Conservation (phyloP, 768 basidiomycete genomes). For the Astraeus odoratus region DNA sequence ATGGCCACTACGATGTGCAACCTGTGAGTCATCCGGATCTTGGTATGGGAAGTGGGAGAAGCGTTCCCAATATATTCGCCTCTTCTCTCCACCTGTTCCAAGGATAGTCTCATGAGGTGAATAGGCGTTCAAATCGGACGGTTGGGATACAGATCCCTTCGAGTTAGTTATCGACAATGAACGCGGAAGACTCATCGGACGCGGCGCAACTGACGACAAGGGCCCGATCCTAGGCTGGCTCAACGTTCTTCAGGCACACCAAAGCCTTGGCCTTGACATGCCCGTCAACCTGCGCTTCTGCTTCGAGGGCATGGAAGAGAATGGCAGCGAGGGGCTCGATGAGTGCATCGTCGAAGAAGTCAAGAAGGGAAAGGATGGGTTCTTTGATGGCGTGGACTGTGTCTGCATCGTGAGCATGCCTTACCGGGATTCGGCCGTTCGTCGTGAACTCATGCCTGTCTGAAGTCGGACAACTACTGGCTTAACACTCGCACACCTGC, state of each 20-base stretch:
- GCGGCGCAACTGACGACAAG: slow-evolving; percentile 87
- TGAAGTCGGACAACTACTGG: slow-evolving; percentile 88
- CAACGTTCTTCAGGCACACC: slow-evolving; percentile 83
- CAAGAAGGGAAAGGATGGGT: slow-evolving; percentile 48
- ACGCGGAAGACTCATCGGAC: slow-evolving; percentile 62
- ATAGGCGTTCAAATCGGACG: slow-evolving; percentile 51
- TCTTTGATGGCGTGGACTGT: slow-evolving; percentile 77
- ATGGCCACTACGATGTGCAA: slow-evolving; percentile 95
- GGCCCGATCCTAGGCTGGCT: slow-evolving; percentile 87
- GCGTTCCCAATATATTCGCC: no score
- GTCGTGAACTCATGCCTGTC: not conserved
- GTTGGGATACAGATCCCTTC: slow-evolving; percentile 57
- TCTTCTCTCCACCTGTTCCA: not conserved
- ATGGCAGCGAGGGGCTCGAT: slow-evolving; percentile 78
- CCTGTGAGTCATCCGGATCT: slow-evolving; percentile 59
- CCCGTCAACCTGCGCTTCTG: slow-evolving; percentile 85
- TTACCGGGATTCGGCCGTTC: not conserved
- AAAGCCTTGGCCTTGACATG: slow-evolving; percentile 54
- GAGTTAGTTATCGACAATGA: slow-evolving; percentile 23
- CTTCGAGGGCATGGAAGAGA: slow-evolving; percentile 96
- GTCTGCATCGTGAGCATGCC: slow-evolving; percentile 68
- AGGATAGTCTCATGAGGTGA: not conserved
- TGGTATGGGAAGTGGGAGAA: no score
- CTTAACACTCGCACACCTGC: slow-evolving; percentile 66
- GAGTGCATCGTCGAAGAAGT: slow-evolving; percentile 71